Evolutionary conservation across 1,284 basidiomycete species (phyloP).

Genomic region (Hymenochaete sp.): DNA sequence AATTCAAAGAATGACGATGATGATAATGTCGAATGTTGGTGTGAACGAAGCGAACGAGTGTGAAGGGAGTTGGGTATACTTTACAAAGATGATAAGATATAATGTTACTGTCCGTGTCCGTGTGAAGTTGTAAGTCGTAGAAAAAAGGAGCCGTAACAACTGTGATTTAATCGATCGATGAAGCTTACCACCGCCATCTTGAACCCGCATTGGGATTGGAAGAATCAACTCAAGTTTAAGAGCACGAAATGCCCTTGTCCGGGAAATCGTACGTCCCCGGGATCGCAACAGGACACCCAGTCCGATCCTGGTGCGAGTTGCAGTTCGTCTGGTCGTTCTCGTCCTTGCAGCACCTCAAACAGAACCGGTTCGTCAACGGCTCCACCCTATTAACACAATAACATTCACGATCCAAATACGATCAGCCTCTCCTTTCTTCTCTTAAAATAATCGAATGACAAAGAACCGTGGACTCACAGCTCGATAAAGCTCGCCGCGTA

Average conservation of each 20-base stretch:
- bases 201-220: too few species aligned
- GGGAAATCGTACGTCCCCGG: conserved; percentile 39
- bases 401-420: conserved; percentile 2
- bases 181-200: too few species aligned
- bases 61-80: too few species aligned
- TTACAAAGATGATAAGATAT: background rate
- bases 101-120: too few species aligned
- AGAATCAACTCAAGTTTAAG: conserved; percentile 25
- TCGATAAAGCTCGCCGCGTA: conserved; percentile 45
- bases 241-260: conserved; percentile 30
- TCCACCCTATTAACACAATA: conserved; percentile 32
- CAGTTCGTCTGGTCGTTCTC: conserved; percentile 39
- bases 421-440: background rate
- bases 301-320: conserved; percentile 41
- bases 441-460: too few species aligned
- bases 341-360: conserved; percentile 38
- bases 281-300: conserved; percentile 35
- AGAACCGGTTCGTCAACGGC: conserved; percentile 38
- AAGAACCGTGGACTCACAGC: conserved; percentile 29
- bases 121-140: too few species aligned
- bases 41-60: too few species aligned
- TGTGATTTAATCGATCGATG: too few species aligned
- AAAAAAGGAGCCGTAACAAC: too few species aligned
- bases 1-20: too few species aligned
- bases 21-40: too few species aligned